Conservation (phyloP, 441 rosid genomes). For the Gossypium lobatum region DNA sequence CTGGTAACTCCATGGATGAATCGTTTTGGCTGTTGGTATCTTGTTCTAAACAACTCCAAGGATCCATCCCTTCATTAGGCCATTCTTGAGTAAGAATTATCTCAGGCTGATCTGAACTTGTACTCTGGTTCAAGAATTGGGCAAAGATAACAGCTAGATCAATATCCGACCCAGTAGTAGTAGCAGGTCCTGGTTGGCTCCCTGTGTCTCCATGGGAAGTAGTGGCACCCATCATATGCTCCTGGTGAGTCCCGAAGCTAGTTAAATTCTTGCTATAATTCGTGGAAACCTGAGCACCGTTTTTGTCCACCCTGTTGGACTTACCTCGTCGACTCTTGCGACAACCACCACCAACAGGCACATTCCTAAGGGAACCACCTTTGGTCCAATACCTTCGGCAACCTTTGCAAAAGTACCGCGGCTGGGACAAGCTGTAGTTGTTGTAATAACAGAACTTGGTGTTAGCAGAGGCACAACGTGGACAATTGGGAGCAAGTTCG, state of each 20-base stretch:
- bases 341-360: conserved; percentile 59
- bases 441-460: conserved; percentile 66
- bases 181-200: neutral
- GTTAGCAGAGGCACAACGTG: conserved; percentile 57
- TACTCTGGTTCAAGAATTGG: conserved; percentile 36
- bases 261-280: conserved; percentile 4
- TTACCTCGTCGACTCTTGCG: conserved; percentile 41
- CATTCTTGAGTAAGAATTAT: neutral
- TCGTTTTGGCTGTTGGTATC: conserved; percentile 6
- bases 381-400: conserved; percentile 62
- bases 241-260: neutral
- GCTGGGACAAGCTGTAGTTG: conserved; percentile 63
- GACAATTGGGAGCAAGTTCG: conserved; percentile 48
- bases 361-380: conserved; percentile 55
- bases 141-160: conserved; percentile 56
- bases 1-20: conserved; percentile 3
- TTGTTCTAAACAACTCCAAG: neutral
- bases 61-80: conserved; percentile 5
- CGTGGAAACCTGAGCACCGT: neutral
- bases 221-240: neutral
- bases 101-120: conserved; percentile 11
- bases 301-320: conserved; percentile 21
- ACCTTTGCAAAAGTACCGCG: conserved; percentile 52
- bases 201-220: neutral
- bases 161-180: conserved; percentile 25